A percentile compares a stretch with the other conserved stretches of the same genome.
These are phyloP conservation scores for Lactarius evosmus DNA, from an alignment of 768 basidiomycete genomes.

Conservation along the genomic window DNA sequence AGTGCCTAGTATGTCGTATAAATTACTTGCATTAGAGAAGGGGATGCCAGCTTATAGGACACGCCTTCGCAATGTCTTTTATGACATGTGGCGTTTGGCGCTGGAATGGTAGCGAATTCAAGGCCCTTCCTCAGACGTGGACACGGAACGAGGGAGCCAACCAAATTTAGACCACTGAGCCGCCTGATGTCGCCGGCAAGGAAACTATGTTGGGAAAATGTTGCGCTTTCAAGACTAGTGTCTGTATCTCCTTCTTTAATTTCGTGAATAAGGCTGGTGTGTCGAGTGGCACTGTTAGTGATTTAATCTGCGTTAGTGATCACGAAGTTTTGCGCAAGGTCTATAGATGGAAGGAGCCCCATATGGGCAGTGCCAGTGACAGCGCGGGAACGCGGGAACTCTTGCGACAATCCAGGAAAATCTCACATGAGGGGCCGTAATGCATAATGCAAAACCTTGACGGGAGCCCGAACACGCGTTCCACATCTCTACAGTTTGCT, in stretches of 20 bases:
- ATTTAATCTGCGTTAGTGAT: not conserved
- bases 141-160: not conserved
- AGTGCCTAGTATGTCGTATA: not conserved
- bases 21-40: not conserved
- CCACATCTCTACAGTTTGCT: no score
- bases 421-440: not conserved
- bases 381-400: not conserved
- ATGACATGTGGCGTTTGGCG: not conserved
- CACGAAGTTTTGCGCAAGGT: not conserved
- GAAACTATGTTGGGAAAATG: not conserved
- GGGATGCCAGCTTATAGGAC: not conserved
- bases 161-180: not conserved
- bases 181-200: not conserved
- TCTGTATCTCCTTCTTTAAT: not conserved
- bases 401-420: no score
- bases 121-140: not conserved
- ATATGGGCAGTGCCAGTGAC: not conserved
- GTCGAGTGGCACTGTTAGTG: not conserved
- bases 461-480: no score
- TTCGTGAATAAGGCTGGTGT: not conserved
- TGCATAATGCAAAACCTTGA: not conserved
- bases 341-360: not conserved
- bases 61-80: not conserved
- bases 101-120: not conserved
- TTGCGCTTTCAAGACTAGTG: not conserved